Percentiles rank a stretch among this genome's conserved stretches.
These are phyloP conservation scores for Boletales sp. DNA, from an alignment of 768 basidiomycete species.

Conservation along the genomic window DNA sequence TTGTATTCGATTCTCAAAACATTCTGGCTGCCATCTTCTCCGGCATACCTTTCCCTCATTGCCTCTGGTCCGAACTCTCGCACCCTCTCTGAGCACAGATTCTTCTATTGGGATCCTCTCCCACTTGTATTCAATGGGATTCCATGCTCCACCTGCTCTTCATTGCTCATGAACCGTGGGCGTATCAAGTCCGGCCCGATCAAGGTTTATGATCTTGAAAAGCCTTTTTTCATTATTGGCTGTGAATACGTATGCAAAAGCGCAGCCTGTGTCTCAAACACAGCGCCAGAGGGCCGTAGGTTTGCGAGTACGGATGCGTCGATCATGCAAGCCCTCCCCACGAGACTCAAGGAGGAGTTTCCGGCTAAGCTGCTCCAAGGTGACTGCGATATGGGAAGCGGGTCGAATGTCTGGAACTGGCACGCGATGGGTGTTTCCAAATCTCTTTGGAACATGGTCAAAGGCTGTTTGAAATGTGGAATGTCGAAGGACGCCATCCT, in stretches of 20 bases:
- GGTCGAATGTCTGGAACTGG: slow-evolving; percentile 71
- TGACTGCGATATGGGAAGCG: slow-evolving; percentile 55
- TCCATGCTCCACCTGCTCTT: slow-evolving; percentile 61
- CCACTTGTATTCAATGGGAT: slow-evolving; percentile 83
- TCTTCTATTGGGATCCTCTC: slow-evolving; percentile 86
- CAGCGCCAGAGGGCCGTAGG: slow-evolving; percentile 52
- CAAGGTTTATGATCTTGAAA: slow-evolving; percentile 76
- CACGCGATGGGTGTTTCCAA: slow-evolving; percentile 68
- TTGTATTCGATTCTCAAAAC: slow-evolving; percentile 78
- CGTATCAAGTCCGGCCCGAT: slow-evolving; percentile 71
- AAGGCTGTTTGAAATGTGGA: slow-evolving; percentile 54
- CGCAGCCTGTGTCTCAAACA: slow-evolving; percentile 40
- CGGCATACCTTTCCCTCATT: slow-evolving; percentile 71
- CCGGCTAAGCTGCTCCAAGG: slow-evolving; percentile 60
- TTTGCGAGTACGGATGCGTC: slow-evolving; percentile 72
- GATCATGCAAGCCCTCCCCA: slow-evolving; percentile 66
- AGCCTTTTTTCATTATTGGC: slow-evolving; percentile 82
- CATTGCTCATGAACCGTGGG: slow-evolving; percentile 61
- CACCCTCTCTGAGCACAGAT: slow-evolving; percentile 69
- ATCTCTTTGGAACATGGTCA: slow-evolving; percentile 71
- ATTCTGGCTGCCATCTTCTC: slow-evolving; percentile 80
- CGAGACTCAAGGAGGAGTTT: slow-evolving; percentile 68
- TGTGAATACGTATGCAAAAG: slow-evolving; percentile 73
- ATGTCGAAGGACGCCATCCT: slow-evolving; percentile 61
- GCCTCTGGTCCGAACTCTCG: slow-evolving; percentile 66